These are phyloP conservation scores for Penicillium hordei DNA, from an alignment of 2,329 filamentous ascomycete species.

Conservation along the genomic window DNA sequence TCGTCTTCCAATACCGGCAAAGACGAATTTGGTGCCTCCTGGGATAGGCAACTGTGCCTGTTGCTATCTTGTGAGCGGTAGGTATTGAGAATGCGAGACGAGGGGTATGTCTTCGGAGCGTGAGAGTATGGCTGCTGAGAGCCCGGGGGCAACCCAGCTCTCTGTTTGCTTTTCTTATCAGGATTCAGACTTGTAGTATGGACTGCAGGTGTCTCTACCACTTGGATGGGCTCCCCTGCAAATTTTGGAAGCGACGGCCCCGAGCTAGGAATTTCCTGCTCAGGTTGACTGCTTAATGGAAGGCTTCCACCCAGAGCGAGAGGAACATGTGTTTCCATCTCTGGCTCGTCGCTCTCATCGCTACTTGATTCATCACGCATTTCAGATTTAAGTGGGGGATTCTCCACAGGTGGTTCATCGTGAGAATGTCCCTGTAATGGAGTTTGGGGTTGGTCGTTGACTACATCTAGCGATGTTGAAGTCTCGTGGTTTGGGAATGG, in stretches of 20 bases:
- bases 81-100: constrained; percentile 37
- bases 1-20: not conserved
- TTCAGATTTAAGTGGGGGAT: not conserved
- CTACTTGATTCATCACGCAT: constrained; percentile 14
- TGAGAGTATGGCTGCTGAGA: constrained; percentile 22
- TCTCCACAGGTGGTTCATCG: not conserved
- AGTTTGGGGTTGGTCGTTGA: not conserved
- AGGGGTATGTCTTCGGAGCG: constrained; percentile 33
- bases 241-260: constrained; percentile 21
- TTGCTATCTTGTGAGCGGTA: constrained; percentile 28
- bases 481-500: not conserved
- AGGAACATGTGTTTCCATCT: constrained; percentile 40
- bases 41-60: constrained; percentile 17
- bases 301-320: constrained; percentile 27
- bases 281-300: constrained; percentile 27
- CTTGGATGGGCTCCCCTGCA: constrained; percentile 30
- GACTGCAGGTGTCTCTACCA: constrained; percentile 32
- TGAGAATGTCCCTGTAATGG: not conserved
- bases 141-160: not conserved
- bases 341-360: constrained; percentile 33
- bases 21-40: constrained; percentile 15
- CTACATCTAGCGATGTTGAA: too few species aligned
- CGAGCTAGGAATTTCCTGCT: constrained; percentile 25
- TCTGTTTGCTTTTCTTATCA: not conserved
- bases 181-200: constrained; percentile 11